Evolutionary conservation across 192 early-diverging fungal genomes (phyloP), one percentile per base, ranked within the genome.

Genomic region (Coemansia sp.): DNA sequence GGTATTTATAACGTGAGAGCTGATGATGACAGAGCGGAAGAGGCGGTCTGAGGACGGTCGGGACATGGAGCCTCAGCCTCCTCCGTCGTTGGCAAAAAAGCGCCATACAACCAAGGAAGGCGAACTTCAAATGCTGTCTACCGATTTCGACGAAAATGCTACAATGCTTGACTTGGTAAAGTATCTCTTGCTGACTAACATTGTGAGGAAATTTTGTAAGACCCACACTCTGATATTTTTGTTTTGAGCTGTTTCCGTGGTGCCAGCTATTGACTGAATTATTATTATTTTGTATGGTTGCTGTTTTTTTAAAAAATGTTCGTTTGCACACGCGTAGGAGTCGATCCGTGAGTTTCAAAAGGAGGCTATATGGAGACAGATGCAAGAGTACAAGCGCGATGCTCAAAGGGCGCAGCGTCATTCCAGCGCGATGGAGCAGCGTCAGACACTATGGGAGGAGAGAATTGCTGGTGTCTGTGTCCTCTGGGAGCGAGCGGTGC

Each of bases 281-380:
- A 18, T 58, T 6, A 18, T 58, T 34, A 23, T 58, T 18, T 24
- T 47, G 23, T 19, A 50, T 55, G n/a, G 31, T 65, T 58, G 19
- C 34, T 23, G 9, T 38, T 28, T 18, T 28, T n/a, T n/a, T n/a
- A n/a, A n/a, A n/a, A 30, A 21, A 12, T 14, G 9, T 10, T 27
- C 22, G 10, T 65, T n/a, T 51, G n/a, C 44, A 25, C 21, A 7
- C 3, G 19, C 62, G 51, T 80, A 80, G 77, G 77, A 71, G 4
- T 62, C 67, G 52, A 80, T 80, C 51, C 77, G 77, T 56, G 65
- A 74, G 57, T 88, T 85, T 60, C 86, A 87, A 73, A 88, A 88
- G 59, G 86, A 88, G 9, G 86, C 86, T 34, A 88, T 88, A 47
- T 88, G 83, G 82, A 67, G 86, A 21, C 84, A 87, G 54, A 86